These are phyloP conservation scores for Cyclotella baltica DNA, from an alignment of 108 stramenopile species.

Conservation along the genomic window DNA sequence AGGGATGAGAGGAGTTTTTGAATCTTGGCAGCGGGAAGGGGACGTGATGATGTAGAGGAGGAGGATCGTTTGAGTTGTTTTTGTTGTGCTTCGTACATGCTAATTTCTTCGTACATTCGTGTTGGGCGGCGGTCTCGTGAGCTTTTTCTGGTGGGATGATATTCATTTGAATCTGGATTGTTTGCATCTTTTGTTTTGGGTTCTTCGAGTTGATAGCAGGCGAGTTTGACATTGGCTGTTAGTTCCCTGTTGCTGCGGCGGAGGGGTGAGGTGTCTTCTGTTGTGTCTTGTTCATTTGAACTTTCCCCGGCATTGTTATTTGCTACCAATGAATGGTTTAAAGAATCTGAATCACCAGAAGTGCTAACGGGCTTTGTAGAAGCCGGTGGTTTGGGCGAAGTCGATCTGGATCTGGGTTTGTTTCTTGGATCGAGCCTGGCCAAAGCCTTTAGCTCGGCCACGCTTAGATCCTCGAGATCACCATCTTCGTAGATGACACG, in stretches of 20 bases:
- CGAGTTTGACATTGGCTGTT: neutral
- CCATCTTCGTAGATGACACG: conserved; percentile 52
- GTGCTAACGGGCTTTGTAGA: no score
- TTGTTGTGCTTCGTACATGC: neutral
- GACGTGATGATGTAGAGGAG: neutral
- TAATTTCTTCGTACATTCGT: conserved; percentile 9
- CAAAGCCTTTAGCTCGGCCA: conserved; percentile 24
- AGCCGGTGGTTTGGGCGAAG: neutral
- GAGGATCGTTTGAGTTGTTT: neutral
- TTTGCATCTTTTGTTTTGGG: neutral
- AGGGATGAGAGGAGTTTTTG: conserved; percentile 11
- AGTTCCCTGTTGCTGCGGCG: neutral
- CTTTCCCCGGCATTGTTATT: neutral
- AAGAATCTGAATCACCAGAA: no score
- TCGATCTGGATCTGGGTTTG: neutral
- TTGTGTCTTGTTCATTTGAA: neutral
- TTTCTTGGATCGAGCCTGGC: conserved; percentile 19
- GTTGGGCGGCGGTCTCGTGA: conserved; percentile 6
- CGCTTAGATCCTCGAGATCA: conserved; percentile 45
- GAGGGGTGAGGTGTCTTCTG: neutral
- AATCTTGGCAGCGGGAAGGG: conserved; percentile 5
- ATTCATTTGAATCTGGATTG: neutral
- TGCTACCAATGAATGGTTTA: neutral
- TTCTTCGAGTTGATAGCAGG: neutral
- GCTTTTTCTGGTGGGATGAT: conserved; percentile 4